Conservation (phyloP, 1,284 basidiomycete genomes). For the Trichosporon ovoides region DNA sequence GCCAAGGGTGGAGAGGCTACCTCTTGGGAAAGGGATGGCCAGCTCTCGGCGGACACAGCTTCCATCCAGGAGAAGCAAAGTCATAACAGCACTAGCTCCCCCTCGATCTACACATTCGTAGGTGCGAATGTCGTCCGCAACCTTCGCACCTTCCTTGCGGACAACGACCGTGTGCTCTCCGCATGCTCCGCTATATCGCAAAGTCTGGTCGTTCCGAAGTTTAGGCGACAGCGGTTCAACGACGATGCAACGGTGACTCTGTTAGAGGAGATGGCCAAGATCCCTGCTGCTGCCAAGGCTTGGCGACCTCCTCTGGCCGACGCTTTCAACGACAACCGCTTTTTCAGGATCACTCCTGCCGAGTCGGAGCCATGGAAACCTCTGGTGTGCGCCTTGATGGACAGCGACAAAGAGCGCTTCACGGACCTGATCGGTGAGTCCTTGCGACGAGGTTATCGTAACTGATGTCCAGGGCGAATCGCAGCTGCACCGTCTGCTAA, state of each 20-base stretch:
- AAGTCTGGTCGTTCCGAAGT: conserved; percentile 78
- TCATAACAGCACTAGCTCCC: background rate
- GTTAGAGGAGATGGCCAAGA: conserved; percentile 68
- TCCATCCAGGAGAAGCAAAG: conserved; percentile 19
- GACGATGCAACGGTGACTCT: conserved; percentile 52
- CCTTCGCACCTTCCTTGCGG: conserved; percentile 72
- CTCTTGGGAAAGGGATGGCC: conserved; percentile 20
- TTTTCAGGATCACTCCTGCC: conserved; percentile 64
- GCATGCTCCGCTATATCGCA: conserved; percentile 79
- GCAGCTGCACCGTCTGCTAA: conserved; percentile 83
- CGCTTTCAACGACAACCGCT: conserved; percentile 73
- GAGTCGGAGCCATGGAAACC: conserved; percentile 63
- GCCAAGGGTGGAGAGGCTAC: conserved; percentile 60
- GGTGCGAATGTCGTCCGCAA: conserved; percentile 66
- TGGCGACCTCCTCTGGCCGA: conserved; percentile 81
- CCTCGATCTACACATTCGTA: conserved; percentile 67
- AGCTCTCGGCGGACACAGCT: background rate
- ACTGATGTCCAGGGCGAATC: conserved; percentile 60
- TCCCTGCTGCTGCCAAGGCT: conserved; percentile 71
- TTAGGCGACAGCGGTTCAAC: conserved; percentile 41
- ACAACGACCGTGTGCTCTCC: conserved; percentile 73
- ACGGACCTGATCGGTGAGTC: conserved; percentile 69
- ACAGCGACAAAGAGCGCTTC: conserved; percentile 80
- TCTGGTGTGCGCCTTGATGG: conserved; percentile 73
- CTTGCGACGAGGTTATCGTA: no score